phyloP scores from a whole-genome alignment of 2,329 filamentous ascomycete genomes.

The Harringtonia lauricola region DNA sequence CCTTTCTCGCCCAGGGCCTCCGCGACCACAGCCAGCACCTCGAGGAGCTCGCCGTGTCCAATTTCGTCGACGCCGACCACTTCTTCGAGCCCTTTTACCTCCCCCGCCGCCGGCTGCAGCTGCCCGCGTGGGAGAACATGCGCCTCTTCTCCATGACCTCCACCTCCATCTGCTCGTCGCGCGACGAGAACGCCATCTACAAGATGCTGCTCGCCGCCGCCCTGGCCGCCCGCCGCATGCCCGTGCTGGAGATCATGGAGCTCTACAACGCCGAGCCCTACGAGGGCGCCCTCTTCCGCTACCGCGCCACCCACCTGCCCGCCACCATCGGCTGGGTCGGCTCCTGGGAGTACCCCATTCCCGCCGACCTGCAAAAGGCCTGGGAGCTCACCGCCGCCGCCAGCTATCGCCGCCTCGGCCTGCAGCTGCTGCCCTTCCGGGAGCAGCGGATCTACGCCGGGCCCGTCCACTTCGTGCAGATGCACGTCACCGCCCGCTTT shows the following conservation, averaged over 20 bases:
- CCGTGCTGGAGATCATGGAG: constrained; percentile 15
- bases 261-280: constrained; percentile 15
- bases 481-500: not conserved
- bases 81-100: constrained; percentile 14
- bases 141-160: constrained; percentile 16
- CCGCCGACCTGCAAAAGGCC: constrained; percentile 1
- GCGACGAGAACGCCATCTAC: constrained; percentile 13
- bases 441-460: not conserved
- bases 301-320: constrained; percentile 6
- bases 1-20: constrained; percentile 3
- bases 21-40: constrained; percentile 3
- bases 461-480: not conserved
- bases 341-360: constrained; percentile 9
- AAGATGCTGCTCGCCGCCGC: constrained; percentile 13
- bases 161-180: constrained; percentile 10
- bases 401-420: not conserved
- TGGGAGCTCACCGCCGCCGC: constrained; percentile 4
- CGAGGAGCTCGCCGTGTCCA: constrained; percentile 7
- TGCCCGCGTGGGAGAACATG: constrained; percentile 14
- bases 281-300: constrained; percentile 17
- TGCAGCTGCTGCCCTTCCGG: not conserved
- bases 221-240: constrained; percentile 16
- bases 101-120: constrained; percentile 1
- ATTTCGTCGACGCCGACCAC: constrained; percentile 10
- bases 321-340: constrained; percentile 11